Conservation (phyloP, 139 green algal genomes). For the Tetraselmis chui region DNA sequence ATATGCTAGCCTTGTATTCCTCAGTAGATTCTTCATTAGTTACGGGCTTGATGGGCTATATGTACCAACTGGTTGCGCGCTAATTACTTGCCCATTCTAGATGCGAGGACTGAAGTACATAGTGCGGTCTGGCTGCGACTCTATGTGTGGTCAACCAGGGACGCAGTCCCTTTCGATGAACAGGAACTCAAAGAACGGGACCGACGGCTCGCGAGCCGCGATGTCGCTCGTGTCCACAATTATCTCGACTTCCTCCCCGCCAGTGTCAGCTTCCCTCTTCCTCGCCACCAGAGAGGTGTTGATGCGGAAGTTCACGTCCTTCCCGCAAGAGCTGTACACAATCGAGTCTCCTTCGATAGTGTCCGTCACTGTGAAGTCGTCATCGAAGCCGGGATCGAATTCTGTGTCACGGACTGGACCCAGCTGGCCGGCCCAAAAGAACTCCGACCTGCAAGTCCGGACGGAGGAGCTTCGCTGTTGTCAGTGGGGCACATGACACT, state of each 20-base stretch:
- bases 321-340: not conserved
- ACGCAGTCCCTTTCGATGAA: too few species aligned
- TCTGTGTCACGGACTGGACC: not conserved
- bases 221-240: not conserved
- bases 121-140: too few species aligned
- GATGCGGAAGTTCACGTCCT: not conserved
- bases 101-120: too few species aligned
- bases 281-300: not conserved
- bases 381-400: not conserved
- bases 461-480: too few species aligned
- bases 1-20: too few species aligned
- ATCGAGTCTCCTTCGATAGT: not conserved
- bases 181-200: too few species aligned
- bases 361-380: not conserved
- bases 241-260: not conserved
- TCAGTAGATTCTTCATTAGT: too few species aligned
- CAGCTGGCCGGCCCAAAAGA: not conserved
- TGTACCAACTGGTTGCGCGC: too few species aligned
- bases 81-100: too few species aligned
- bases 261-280: not conserved
- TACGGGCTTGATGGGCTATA: too few species aligned
- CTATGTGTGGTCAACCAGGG: too few species aligned
- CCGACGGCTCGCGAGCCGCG: not conserved
- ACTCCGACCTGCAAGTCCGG: not conserved
- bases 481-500: too few species aligned